Percentiles rank a stretch among this genome's conserved stretches.
Conservation (phyloP, 2,329 filamentous ascomycete species). For the Colletotrichum orchidophilum region DNA sequence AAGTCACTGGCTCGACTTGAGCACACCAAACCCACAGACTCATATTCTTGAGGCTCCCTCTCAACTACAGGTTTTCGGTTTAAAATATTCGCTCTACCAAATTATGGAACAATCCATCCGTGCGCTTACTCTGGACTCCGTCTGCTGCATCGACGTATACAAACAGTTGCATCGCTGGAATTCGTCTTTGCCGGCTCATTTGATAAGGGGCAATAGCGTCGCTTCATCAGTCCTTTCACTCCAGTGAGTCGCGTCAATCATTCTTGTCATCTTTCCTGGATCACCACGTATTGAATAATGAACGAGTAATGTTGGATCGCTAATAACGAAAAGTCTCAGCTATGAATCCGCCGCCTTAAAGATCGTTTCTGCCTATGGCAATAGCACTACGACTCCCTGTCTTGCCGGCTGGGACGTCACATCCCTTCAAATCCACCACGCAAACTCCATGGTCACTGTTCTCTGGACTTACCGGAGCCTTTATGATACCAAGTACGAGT, state of each 20-base stretch:
- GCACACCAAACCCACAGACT: background rate
- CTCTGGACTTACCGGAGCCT: slow-evolving; percentile 40
- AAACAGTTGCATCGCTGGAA: slow-evolving; percentile 22
- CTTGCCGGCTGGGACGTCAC: slow-evolving; percentile 50
- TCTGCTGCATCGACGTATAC: slow-evolving; percentile 2
- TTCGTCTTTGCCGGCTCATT: background rate
- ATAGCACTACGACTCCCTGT: background rate
- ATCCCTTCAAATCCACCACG: slow-evolving; percentile 52
- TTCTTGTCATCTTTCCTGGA: too few relatives aligned
- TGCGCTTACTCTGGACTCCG: background rate
- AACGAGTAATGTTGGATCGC: background rate
- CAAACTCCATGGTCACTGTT: slow-evolving; percentile 30
- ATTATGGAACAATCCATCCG: slow-evolving; percentile 1
- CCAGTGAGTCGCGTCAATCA: background rate
- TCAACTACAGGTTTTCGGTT: background rate
- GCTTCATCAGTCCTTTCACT: background rate
- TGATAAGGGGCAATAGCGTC: slow-evolving; percentile 1
- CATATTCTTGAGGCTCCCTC: background rate
- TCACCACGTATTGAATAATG: too few relatives aligned
- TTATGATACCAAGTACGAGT: slow-evolving; percentile 37
- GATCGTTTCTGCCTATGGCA: slow-evolving; percentile 4
- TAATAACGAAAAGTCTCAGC: background rate
- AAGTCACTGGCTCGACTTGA: too few relatives aligned
- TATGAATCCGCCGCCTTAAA: slow-evolving; percentile 22
- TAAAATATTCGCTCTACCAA: slow-evolving; percentile 19